Conservation (phyloP, 2,329 filamentous ascomycete species). For the Phaeophleospora eucalypticola region DNA sequence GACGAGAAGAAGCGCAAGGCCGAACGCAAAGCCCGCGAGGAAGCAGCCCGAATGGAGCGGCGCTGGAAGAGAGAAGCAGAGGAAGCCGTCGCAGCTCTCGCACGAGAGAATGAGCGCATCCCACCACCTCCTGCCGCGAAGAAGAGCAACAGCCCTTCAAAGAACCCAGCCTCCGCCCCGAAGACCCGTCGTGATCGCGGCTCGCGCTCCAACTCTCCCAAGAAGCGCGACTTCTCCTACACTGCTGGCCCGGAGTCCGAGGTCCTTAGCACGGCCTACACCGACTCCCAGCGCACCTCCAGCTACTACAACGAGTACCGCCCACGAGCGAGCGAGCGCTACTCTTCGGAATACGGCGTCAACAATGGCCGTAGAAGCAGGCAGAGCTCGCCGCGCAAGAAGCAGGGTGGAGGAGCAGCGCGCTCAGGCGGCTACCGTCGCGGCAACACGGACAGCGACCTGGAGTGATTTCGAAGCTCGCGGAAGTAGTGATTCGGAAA, state of each 20-base stretch:
- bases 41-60: slow-evolving; percentile 37
- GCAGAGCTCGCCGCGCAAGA: slow-evolving; percentile 35
- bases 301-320: slow-evolving; percentile 37
- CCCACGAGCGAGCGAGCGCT: slow-evolving; percentile 23
- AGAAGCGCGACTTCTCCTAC: slow-evolving; percentile 36
- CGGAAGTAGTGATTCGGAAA: too few relatives aligned
- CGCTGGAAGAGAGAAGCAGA: slow-evolving; percentile 40
- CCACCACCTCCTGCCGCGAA: slow-evolving; percentile 21
- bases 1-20: slow-evolving; percentile 32
- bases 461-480: too few relatives aligned
- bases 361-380: slow-evolving; percentile 11
- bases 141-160: slow-evolving; percentile 27
- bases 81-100: slow-evolving; percentile 34
- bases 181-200: slow-evolving; percentile 22
- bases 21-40: slow-evolving; percentile 35
- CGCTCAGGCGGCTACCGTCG: slow-evolving; percentile 29
- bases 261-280: slow-evolving; percentile 38
- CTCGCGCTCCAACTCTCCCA: slow-evolving; percentile 29
- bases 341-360: slow-evolving; percentile 18
- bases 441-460: slow-evolving; percentile 26
- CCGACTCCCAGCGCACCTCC: slow-evolving; percentile 25
- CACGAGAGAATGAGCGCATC: slow-evolving; percentile 28
- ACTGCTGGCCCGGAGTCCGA: slow-evolving; percentile 30
- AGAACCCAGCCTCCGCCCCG: slow-evolving; percentile 25
- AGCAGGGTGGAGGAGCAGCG: slow-evolving; percentile 19